A percentile compares a stretch with the other conserved stretches of the same genome.
Evolutionary conservation across 2,329 filamentous ascomycete species (phyloP).

Genomic region (Pyrenochaeta sp.): DNA sequence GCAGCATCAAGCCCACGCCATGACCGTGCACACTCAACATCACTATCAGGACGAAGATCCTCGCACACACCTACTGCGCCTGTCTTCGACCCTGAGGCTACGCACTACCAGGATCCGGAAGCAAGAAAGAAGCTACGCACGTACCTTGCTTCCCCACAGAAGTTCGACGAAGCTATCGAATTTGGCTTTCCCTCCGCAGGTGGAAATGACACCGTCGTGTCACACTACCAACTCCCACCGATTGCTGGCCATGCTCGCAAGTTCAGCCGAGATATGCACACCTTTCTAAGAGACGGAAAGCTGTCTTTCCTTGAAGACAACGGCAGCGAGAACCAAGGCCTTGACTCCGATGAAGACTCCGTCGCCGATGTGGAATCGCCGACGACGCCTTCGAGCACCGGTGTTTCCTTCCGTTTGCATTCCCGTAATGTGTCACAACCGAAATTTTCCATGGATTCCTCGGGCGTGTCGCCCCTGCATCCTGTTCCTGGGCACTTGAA

Average conservation of each 20-base stretch:
- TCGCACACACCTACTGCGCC: conserved; percentile 37
- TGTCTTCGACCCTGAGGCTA: conserved; percentile 70
- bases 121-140: conserved; percentile 84
- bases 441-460: conserved; percentile 44
- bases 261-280: conserved; percentile 63
- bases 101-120: conserved; percentile 90
- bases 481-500: conserved; percentile 51
- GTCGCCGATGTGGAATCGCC: conserved; percentile 47
- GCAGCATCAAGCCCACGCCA: conserved; percentile 42
- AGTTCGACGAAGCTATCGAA: conserved; percentile 94
- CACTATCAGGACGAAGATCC: conserved; percentile 38
- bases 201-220: conserved; percentile 25
- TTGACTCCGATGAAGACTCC: conserved; percentile 45
- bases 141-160: conserved; percentile 87
- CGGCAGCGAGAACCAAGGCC: conserved; percentile 40
- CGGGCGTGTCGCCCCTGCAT: conserved; percentile 34
- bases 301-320: conserved; percentile 52
- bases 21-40: conserved; percentile 42
- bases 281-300: conserved; percentile 67
- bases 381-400: conserved; percentile 48
- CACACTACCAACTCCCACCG: conserved; percentile 44
- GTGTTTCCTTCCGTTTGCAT: conserved; percentile 44
- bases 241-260: conserved; percentile 50
- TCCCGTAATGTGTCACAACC: conserved; percentile 41
- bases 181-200: conserved; percentile 81